Evolutionary conservation across 2,329 filamentous ascomycete species (phyloP).

Genomic region (Scorias spongiosa): DNA sequence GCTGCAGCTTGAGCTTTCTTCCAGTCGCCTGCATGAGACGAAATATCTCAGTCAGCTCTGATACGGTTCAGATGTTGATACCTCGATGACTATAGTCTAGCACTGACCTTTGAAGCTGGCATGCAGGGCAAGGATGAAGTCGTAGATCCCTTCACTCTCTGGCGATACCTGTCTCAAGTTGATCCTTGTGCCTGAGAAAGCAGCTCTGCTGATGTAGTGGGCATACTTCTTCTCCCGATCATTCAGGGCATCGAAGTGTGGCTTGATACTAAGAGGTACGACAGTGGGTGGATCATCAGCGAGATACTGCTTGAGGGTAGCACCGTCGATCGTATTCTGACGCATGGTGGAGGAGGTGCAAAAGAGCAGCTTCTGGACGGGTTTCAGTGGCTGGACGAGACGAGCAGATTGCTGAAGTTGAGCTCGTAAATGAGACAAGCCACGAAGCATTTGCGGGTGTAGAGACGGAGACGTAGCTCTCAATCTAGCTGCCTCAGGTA

Average conservation of each 20-base stretch:
- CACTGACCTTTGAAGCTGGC: slow-evolving; percentile 23
- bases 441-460: background rate
- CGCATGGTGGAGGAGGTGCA: slow-evolving; percentile 5
- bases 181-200: slow-evolving; percentile 34
- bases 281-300: slow-evolving; percentile 83
- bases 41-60: no score
- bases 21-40: slow-evolving; percentile 29
- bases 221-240: slow-evolving; percentile 46
- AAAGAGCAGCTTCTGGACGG: background rate
- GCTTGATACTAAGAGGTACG: slow-evolving; percentile 76
- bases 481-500: no score
- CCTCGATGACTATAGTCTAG: no score
- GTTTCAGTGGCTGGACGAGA: background rate
- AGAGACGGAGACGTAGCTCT: no score
- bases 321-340: slow-evolving; percentile 24
- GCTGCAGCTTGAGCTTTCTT: slow-evolving; percentile 27
- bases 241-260: slow-evolving; percentile 69
- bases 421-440: background rate
- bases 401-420: background rate
- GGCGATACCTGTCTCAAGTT: slow-evolving; percentile 38
- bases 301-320: slow-evolving; percentile 53
- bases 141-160: slow-evolving; percentile 38
- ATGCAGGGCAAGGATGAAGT: slow-evolving; percentile 38
- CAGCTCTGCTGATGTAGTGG: slow-evolving; percentile 49
- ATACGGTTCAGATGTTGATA: no score